Conservation (phyloP, 2,329 filamentous ascomycete genomes). For the Zasmidium citrigriseum region DNA sequence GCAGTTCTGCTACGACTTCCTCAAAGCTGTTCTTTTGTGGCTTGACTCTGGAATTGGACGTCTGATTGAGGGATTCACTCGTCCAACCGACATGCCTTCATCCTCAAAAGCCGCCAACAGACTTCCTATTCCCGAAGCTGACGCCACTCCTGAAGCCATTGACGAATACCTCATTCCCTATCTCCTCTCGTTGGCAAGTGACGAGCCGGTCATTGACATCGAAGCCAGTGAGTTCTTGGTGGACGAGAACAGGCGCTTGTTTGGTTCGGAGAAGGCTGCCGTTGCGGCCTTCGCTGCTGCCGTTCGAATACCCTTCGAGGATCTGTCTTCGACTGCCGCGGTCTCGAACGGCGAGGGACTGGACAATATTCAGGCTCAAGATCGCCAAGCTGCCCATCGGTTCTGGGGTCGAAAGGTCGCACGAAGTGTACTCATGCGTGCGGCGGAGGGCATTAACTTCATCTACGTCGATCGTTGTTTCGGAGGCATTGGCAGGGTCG, state of each 20-base stretch:
- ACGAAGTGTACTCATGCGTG: constrained; percentile 62
- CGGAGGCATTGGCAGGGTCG: constrained; percentile 56
- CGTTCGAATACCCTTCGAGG: constrained; percentile 54
- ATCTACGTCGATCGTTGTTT: constrained; percentile 61
- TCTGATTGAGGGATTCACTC: constrained; percentile 59
- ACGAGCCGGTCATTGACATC: constrained; percentile 55
- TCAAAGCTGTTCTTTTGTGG: constrained; percentile 65
- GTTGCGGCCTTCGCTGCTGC: constrained; percentile 59
- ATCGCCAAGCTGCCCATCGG: constrained; percentile 44
- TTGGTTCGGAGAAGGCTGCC: constrained; percentile 55
- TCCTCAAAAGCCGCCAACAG: constrained; percentile 38
- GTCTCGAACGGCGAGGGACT: constrained; percentile 16
- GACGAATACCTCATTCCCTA: constrained; percentile 62
- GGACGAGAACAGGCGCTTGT: constrained; percentile 55
- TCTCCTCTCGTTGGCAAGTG: constrained; percentile 54
- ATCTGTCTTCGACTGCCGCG: constrained; percentile 45
- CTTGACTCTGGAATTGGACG: constrained; percentile 59
- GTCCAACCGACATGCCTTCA: constrained; percentile 40
- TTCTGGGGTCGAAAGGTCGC: constrained; percentile 65
- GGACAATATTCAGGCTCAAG: constrained; percentile 39
- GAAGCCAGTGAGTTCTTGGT: constrained; percentile 60
- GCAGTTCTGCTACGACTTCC: constrained; percentile 64
- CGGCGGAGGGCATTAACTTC: constrained; percentile 57
- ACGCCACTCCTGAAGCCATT: constrained; percentile 54
- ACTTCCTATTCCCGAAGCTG: constrained; percentile 52